Base-by-base conservation (phyloP, 805 yeast genomes). In the Yamadazyma nakazawae region DNA sequence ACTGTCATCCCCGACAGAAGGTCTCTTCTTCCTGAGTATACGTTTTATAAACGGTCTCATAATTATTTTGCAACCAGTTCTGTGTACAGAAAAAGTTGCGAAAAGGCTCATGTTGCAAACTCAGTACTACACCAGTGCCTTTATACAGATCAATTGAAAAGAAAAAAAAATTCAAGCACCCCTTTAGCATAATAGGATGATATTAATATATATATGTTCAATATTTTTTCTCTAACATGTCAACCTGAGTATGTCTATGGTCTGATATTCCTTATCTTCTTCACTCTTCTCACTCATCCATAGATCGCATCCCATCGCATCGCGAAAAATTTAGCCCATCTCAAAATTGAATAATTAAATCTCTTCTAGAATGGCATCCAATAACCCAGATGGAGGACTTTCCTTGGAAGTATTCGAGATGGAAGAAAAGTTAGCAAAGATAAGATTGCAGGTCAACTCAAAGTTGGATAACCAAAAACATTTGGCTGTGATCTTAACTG, bases 401-500 rank as follows among this genome's bases (percentile, higher is more conserved):
- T 53, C 67, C 32, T 46, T 54, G 28, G 74, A 65, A 43, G 44
- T 55, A 37, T 60, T 81, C 53, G 85, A 78, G 54, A 67, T 86
- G 63, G 86, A 84, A 44, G 80, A 75, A 11, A 84, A 78, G 60
- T 66, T 88, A 37, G 74, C 79, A 48, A 81, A 80, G 60, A 81
- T 91, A 54, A 79, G 96, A 62, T 55, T 72, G 4, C 97, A 90
- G 59, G 68, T 78, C 56, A 76, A 68, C 51, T 88, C 96, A n/a
- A 89, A 88, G 62, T 70, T 91, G 42, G 89, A 85, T 19, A 88
- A 90, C 64, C 97, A 90, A 68, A 86, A 85, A 59, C 89, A 85
- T 60, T 73, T 88, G 52, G 96, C 97, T 8, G 68, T 88, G 24
- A 83, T 92, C 47, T 74, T 94, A 41, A 78, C 85, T 18, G 96